A percentile compares a stretch with the other conserved stretches of the same genome.
phyloP scores from a whole-genome alignment of 495 filamentous ascomycete species.

The Lindgomyces ingoldianus region DNA sequence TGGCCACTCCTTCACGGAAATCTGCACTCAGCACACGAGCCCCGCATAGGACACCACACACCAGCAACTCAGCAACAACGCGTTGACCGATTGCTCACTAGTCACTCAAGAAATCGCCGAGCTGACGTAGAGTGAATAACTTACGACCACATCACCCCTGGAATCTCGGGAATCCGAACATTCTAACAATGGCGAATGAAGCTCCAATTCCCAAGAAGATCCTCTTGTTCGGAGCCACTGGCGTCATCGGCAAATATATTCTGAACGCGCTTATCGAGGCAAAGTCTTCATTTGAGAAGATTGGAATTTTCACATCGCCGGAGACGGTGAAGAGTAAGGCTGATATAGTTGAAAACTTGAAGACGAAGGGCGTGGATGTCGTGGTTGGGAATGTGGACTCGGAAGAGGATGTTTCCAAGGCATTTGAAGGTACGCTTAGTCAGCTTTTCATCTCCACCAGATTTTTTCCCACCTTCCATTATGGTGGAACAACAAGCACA shows the following conservation, averaged over 20 bases:
- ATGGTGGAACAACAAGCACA: neutral
- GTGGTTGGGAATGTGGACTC: conserved; percentile 62
- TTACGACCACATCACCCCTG: too few relatives aligned
- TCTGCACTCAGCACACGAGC: too few relatives aligned
- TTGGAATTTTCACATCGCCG: conserved; percentile 66
- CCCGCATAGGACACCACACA: too few relatives aligned
- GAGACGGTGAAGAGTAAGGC: conserved; percentile 51
- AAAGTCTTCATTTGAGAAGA: conserved; percentile 53
- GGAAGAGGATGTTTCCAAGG: conserved; percentile 53
- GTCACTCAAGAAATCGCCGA: too few relatives aligned
- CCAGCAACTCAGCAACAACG: too few relatives aligned
- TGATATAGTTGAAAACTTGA: conserved; percentile 47
- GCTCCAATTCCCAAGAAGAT: conserved; percentile 47
- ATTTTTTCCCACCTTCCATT: too few relatives aligned
- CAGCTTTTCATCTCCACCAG: neutral
- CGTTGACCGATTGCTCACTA: too few relatives aligned
- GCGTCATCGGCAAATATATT: conserved; percentile 67
- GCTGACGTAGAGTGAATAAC: too few relatives aligned
- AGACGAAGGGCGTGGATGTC: conserved; percentile 55
- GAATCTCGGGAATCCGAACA: too few relatives aligned
- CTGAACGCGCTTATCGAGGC: conserved; percentile 57
- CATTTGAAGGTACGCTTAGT: conserved; percentile 51
- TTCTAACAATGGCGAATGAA: neutral
- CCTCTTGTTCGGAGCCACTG: conserved; percentile 71
- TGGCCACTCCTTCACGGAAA: too few relatives aligned